A percentile compares a stretch with the other conserved stretches of the same genome.
Evolutionary conservation across 345 rosid species (phyloP).

Genomic region (Noccaea bulbosa): DNA sequence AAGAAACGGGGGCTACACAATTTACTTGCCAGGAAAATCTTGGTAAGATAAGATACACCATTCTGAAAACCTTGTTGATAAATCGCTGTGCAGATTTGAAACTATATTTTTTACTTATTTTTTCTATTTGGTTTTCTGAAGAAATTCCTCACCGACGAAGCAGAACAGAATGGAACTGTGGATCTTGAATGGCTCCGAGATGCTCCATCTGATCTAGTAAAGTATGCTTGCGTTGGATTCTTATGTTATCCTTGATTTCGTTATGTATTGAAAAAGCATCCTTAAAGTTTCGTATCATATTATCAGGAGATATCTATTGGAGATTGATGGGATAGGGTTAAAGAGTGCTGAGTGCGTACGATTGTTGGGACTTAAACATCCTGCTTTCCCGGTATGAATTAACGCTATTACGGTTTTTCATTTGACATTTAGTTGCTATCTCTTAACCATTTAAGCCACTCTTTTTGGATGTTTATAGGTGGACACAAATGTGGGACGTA

Average conservation of each 20-base stretch:
- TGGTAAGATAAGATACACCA: slow-evolving; percentile 41
- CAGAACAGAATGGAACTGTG: slow-evolving; percentile 42
- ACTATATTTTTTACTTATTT: background rate
- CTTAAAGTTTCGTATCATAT: background rate
- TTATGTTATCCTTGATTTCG: background rate
- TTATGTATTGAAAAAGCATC: background rate
- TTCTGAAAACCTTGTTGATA: background rate
- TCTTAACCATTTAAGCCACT: background rate
- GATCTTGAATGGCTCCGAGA: slow-evolving; percentile 80
- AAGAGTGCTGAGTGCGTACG: slow-evolving; percentile 78
- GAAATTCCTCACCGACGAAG: slow-evolving; percentile 56
- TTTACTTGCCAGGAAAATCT: slow-evolving; percentile 48
- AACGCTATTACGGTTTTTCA: background rate
- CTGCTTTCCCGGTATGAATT: slow-evolving; percentile 67
- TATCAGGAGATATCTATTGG: slow-evolving; percentile 58
- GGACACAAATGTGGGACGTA: slow-evolving; percentile 74
- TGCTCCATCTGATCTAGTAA: slow-evolving; percentile 58
- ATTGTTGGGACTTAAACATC: slow-evolving; percentile 57
- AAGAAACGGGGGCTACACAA: slow-evolving; percentile 57
- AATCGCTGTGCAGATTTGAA: background rate
- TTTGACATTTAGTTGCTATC: background rate
- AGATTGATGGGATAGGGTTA: slow-evolving; percentile 59
- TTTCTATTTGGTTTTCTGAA: slow-evolving; percentile 20
- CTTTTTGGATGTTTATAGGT: slow-evolving; percentile 48
- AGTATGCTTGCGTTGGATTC: slow-evolving; percentile 45